Base-by-base conservation (phyloP, 140 eudicot genomes). In the Cichorium intybus region DNA sequence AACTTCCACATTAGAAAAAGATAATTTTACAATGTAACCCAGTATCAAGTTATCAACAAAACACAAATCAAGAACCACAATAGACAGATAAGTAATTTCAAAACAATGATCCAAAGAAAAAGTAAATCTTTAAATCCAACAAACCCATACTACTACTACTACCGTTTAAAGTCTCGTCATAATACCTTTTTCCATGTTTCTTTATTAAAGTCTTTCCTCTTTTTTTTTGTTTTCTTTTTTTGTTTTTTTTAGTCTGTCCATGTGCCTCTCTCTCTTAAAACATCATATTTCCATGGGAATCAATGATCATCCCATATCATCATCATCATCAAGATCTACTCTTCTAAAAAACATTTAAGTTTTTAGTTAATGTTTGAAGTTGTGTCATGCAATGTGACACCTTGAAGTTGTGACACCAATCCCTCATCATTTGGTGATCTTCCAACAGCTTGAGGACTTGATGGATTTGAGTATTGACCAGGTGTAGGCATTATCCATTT, bases 401-500 rank as follows among this genome's bases (percentile, higher is more conserved):
- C 79, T 43, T 85, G 81, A 33, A 85, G 56, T 52, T 72, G 78
- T 17, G 79, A 76, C 37, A 75, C 71, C 70, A 82, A 46, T 55
- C 60, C 69, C 33, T 75, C 83, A 24, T 45, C 65, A 51, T 66
- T 49, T 10, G 69, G n/a, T n/a, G n/a, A n/a, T n/a, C n/a, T n/a
- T n/a, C n/a, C n/a, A n/a, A n/a, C 68, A 24, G 83, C 63, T 50
- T 64, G 82, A 22, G 91, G 79, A 61, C 86, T 83, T 24, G 88
- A 74, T 18, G 67, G 79, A 24, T 70, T 65, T 4, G 84, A 72
- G 73, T 37, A 63, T 31, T 70, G 81, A 35, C 26, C 74, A 39
- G 80, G 41, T 22, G 85, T 76, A 37, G 89, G 85, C 81, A 89
- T 86, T 68, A 83, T 66, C 97, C 97, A 90, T 53, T 56, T 81